Percentiles rank a stretch among this genome's conserved stretches.
Evolutionary conservation across 2,329 filamentous ascomycete genomes (phyloP).

Genomic region (Xylaria sp.): DNA sequence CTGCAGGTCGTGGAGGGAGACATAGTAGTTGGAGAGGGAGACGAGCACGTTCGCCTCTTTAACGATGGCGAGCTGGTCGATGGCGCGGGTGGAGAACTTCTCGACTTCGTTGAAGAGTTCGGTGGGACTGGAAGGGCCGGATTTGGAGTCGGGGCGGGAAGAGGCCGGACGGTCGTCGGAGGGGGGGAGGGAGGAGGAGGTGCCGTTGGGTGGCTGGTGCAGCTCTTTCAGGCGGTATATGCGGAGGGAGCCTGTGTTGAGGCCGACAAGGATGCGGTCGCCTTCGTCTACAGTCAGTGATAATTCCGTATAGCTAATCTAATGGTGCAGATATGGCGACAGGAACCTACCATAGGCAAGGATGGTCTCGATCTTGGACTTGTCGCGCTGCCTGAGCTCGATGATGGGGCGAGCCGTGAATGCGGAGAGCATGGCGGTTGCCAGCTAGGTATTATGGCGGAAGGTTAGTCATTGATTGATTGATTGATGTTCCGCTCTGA

Average conservation of each 20-base stretch:
- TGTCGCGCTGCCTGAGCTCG: conserved; percentile 94
- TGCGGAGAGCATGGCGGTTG: conserved; percentile 82
- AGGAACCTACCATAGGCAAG: conserved; percentile 74
- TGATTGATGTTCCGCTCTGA: not conserved
- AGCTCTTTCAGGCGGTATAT: conserved; percentile 88
- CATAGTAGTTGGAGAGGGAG: conserved; percentile 85
- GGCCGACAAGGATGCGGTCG: conserved; percentile 86
- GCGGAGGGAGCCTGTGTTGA: conserved; percentile 85
- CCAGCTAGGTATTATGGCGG: conserved; percentile 10
- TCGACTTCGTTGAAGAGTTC: conserved; percentile 91
- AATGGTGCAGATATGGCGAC: no score
- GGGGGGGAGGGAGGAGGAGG: conserved; percentile 12
- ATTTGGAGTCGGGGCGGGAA: conserved; percentile 28
- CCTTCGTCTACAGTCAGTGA: conserved; percentile 54
- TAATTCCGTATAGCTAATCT: no score
- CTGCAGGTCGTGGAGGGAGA: conserved; percentile 87
- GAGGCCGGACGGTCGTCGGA: conserved; percentile 3
- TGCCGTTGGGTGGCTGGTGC: conserved; percentile 41
- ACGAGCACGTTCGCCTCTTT: conserved; percentile 93
- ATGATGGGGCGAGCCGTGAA: conserved; percentile 96
- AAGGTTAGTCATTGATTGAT: conserved; percentile 18
- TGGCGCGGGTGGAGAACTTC: conserved; percentile 85
- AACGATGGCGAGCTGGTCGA: conserved; percentile 93
- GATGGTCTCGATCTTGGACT: conserved; percentile 95
- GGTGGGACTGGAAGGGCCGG: conserved; percentile 57